A percentile compares a stretch with the other conserved stretches of the same genome.
Evolutionary conservation across 768 basidiomycete species (phyloP).

Genomic region (Boletus huronensis): DNA sequence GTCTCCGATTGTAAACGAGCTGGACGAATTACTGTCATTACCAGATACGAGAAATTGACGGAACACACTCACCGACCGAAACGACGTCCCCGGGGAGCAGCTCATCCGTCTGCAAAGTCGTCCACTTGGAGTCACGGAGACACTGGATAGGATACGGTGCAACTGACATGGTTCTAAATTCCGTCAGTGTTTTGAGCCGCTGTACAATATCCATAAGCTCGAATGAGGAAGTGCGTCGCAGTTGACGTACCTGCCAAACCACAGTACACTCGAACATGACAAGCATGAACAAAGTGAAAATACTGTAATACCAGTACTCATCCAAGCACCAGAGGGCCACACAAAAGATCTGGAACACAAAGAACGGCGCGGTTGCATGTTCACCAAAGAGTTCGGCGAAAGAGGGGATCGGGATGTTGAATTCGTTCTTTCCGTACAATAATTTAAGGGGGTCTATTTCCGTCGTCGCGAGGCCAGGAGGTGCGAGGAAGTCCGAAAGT

Average conservation of each 20-base stretch:
- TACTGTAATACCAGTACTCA: slow-evolving; percentile 98
- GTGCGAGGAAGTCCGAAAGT: slow-evolving; percentile 59
- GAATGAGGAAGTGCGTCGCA: background rate
- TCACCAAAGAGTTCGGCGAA: slow-evolving; percentile 90
- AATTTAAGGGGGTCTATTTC: slow-evolving; percentile 50
- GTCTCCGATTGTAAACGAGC: slow-evolving; percentile 76
- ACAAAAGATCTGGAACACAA: slow-evolving; percentile 98
- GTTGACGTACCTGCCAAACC: slow-evolving; percentile 83
- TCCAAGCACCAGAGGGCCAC: slow-evolving; percentile 97
- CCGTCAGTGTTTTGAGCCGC: slow-evolving; percentile 90
- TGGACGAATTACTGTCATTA: slow-evolving; percentile 23
- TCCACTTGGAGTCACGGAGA: slow-evolving; percentile 80
- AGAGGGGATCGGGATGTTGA: slow-evolving; percentile 94
- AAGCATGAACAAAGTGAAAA: slow-evolving; percentile 98
- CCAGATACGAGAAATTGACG: background rate
- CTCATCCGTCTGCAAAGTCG: slow-evolving; percentile 74
- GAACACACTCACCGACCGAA: slow-evolving; percentile 57
- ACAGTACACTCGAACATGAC: slow-evolving; percentile 98
- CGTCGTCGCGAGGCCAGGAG: slow-evolving; percentile 49
- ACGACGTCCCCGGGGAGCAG: slow-evolving; percentile 92
- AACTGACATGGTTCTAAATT: slow-evolving; percentile 97
- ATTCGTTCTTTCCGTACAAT: slow-evolving; percentile 91
- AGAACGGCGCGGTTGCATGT: slow-evolving; percentile 98
- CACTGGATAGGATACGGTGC: slow-evolving; percentile 84
- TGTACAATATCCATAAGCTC: slow-evolving; percentile 29